A percentile compares a stretch with the other conserved stretches of the same genome.
These are phyloP conservation scores for Pyrenophora graminea DNA, from an alignment of 2,329 filamentous ascomycete species.

Conservation along the genomic window DNA sequence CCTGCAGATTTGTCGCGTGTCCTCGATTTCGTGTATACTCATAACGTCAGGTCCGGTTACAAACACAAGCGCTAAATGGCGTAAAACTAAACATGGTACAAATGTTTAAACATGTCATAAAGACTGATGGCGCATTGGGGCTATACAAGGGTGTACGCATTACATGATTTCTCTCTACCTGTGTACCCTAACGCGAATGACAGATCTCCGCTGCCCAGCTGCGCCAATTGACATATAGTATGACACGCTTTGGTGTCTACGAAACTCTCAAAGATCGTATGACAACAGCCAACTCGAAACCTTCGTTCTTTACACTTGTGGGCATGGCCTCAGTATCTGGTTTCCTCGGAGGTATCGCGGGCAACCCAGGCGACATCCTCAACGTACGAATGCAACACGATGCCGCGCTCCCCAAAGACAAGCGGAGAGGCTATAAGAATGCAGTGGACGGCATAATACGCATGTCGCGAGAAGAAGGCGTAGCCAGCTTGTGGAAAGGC, in stretches of 20 bases:
- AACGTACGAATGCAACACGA: slow-evolving; percentile 99
- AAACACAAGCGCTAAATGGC: slow-evolving; percentile 73
- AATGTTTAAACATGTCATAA: slow-evolving; percentile 82
- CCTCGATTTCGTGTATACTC: slow-evolving; percentile 17
- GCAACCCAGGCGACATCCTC: slow-evolving; percentile 93
- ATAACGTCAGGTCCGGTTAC: slow-evolving; percentile 72
- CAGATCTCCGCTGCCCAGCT: slow-evolving; percentile 86
- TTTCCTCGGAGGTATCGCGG: slow-evolving; percentile 83
- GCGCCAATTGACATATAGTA: slow-evolving; percentile 91
- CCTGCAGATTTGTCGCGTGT: neutral
- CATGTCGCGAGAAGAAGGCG: slow-evolving; percentile 86
- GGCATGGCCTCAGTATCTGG: slow-evolving; percentile 83
- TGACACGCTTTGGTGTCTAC: slow-evolving; percentile 94
- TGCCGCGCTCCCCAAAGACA: slow-evolving; percentile 70
- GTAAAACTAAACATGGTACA: slow-evolving; percentile 76
- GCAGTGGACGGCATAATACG: slow-evolving; percentile 83
- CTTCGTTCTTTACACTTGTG: slow-evolving; percentile 76
- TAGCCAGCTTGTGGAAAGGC: slow-evolving; percentile 76
- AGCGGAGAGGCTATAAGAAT: slow-evolving; percentile 86
- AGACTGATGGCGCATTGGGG: slow-evolving; percentile 73
- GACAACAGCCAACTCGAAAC: slow-evolving; percentile 56
- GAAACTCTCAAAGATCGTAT: slow-evolving; percentile 82
- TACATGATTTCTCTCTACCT: neutral
- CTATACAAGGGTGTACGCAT: slow-evolving; percentile 77
- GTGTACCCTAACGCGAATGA: neutral